Evolutionary conservation across 164 flowering plant genomes (phyloP).

Genomic region (Magnolia kwangsiensis): DNA sequence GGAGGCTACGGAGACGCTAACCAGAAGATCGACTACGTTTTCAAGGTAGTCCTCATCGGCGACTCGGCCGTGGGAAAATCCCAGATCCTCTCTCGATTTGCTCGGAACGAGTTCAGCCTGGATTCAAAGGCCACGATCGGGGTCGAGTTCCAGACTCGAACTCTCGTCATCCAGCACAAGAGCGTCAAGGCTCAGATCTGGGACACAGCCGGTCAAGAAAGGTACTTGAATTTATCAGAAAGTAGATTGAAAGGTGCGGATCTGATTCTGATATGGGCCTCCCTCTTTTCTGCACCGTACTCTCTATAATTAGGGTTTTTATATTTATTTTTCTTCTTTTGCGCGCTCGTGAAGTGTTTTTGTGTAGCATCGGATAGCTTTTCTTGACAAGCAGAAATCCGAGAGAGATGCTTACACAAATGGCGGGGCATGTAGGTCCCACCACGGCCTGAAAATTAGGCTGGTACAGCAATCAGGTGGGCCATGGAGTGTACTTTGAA

Average conservation of each 20-base stretch:
- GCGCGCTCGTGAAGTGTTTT: background rate
- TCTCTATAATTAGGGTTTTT: background rate
- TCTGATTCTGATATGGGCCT: background rate
- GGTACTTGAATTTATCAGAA: slow-evolving; percentile 17
- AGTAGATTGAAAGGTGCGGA: background rate
- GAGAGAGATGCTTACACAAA: too few species aligned
- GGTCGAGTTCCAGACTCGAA: slow-evolving; percentile 46
- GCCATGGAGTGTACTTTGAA: too few species aligned
- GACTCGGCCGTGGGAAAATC: slow-evolving; percentile 91
- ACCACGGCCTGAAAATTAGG: too few species aligned
- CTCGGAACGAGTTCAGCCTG: slow-evolving; percentile 70
- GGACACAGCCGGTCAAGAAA: slow-evolving; percentile 71
- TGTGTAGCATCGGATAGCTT: background rate
- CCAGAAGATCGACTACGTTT: slow-evolving; percentile 82
- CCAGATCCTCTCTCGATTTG: slow-evolving; percentile 72
- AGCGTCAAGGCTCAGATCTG: slow-evolving; percentile 67
- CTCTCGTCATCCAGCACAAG: slow-evolving; percentile 46
- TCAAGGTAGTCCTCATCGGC: slow-evolving; percentile 77
- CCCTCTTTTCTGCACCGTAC: background rate
- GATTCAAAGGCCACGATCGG: slow-evolving; percentile 62
- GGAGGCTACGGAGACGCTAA: slow-evolving; percentile 48
- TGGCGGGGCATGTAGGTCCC: too few species aligned
- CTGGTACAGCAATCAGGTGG: too few species aligned
- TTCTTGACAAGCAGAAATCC: too few species aligned
- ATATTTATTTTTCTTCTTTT: background rate